These are phyloP conservation scores for Chlorella vulgaris DNA, from an alignment of 139 green algal species.

Conservation along the genomic window DNA sequence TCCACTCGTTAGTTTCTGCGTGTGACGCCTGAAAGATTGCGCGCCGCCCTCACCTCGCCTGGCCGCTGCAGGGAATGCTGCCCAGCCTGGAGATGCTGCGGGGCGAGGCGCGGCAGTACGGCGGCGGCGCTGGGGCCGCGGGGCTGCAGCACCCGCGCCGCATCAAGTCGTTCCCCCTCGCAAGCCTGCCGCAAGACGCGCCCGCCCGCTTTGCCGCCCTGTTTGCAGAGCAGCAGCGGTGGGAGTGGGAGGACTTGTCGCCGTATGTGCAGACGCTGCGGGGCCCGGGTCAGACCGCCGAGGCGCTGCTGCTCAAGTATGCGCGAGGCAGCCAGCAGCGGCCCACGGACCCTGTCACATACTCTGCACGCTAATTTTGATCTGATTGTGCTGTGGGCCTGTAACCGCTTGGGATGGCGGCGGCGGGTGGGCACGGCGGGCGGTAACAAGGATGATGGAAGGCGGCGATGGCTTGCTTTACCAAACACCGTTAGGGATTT, in stretches of 20 bases:
- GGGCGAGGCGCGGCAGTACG: constrained; percentile 44
- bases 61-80: constrained; percentile 35
- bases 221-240: constrained; percentile 56
- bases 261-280: constrained; percentile 63
- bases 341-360: constrained; percentile 51
- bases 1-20: too few relatives aligned
- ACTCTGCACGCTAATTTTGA: constrained; percentile 53
- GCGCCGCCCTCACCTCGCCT: too few relatives aligned
- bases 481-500: too few relatives aligned
- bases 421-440: too few relatives aligned
- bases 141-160: constrained; percentile 17
- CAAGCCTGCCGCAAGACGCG: constrained; percentile 53
- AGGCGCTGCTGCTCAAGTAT: constrained; percentile 69
- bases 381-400: too few relatives aligned
- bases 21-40: too few relatives aligned
- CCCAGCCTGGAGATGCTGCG: constrained; percentile 50
- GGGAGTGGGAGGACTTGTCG: constrained; percentile 58
- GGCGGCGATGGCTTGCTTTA: too few relatives aligned
- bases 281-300: constrained; percentile 62
- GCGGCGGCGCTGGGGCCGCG: constrained; percentile 9
- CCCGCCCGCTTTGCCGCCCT: constrained; percentile 61
- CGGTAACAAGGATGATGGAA: too few relatives aligned
- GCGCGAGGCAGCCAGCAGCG: constrained; percentile 59
- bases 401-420: too few relatives aligned
- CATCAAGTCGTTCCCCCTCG: constrained; percentile 48